phyloP scores from a whole-genome alignment of 78 protist genomes.

The Cavenderia fasciculata region DNA sequence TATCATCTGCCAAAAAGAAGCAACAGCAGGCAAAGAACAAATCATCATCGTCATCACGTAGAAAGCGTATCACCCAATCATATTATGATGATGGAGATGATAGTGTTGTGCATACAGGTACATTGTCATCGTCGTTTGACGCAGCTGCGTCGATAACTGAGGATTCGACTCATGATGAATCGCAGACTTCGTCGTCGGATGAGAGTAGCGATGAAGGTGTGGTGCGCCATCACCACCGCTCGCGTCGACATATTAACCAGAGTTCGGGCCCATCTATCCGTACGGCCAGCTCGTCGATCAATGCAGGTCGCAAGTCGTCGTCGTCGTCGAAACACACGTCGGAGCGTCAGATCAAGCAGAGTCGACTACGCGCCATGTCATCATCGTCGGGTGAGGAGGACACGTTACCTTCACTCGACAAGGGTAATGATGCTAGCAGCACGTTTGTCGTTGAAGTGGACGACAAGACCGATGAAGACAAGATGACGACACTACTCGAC shows the following conservation, averaged over 20 bases:
- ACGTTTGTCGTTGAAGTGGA: constrained; percentile 79
- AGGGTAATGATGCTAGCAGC: constrained; percentile 10
- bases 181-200: no score
- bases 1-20: no score
- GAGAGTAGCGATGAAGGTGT: no score
- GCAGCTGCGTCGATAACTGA: no score
- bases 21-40: no score
- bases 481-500: constrained; percentile 64
- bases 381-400: constrained; percentile 29
- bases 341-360: neutral
- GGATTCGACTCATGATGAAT: no score
- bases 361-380: neutral
- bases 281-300: neutral
- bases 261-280: neutral
- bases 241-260: neutral
- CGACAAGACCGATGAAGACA: constrained; percentile 82
- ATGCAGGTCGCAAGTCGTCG: neutral
- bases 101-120: no score
- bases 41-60: no score
- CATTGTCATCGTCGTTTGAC: no score
- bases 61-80: no score
- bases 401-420: constrained; percentile 18
- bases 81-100: no score
- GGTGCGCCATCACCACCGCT: neutral
- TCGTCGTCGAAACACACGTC: neutral